phyloP scores from a whole-genome alignment of 2,329 filamentous ascomycete species.

The Calonectria honghensis region DNA sequence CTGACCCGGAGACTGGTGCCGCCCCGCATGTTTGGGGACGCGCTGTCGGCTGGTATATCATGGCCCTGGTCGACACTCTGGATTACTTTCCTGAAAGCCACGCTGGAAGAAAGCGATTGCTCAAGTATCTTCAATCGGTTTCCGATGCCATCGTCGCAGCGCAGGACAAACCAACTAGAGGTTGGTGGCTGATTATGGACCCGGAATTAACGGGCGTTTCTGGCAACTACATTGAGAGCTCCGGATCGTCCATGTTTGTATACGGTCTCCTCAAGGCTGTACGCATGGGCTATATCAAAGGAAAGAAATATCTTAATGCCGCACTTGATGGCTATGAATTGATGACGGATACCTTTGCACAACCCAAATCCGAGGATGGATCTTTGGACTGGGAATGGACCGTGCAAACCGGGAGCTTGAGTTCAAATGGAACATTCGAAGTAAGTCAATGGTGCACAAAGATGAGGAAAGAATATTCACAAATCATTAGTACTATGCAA shows the following conservation, averaged over 20 bases:
- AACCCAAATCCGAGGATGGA: not conserved
- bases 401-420: conserved; percentile 7
- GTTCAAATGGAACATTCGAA: conserved; percentile 10
- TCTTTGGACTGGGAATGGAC: conserved; percentile 11
- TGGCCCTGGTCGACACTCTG: conserved; percentile 7
- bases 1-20: not conserved
- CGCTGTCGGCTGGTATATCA: conserved; percentile 16
- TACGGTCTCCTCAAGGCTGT: conserved; percentile 4
- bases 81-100: not conserved
- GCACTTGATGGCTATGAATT: conserved; percentile 1
- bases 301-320: not conserved
- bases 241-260: conserved; percentile 15
- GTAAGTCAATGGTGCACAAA: not conserved
- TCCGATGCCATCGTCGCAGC: not conserved
- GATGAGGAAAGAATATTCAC: not conserved
- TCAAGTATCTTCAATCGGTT: not conserved
- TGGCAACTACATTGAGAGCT: conserved; percentile 13
- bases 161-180: not conserved
- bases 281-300: not conserved
- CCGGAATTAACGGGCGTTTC: not conserved
- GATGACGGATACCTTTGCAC: conserved; percentile 6
- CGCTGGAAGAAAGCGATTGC: not conserved
- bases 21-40: conserved; percentile 15
- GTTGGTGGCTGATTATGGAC: conserved; percentile 21
- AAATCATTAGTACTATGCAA: not conserved